These are phyloP conservation scores for Sclerotiophoma versabilis DNA, from an alignment of 2,329 filamentous ascomycete species.

Conservation along the genomic window DNA sequence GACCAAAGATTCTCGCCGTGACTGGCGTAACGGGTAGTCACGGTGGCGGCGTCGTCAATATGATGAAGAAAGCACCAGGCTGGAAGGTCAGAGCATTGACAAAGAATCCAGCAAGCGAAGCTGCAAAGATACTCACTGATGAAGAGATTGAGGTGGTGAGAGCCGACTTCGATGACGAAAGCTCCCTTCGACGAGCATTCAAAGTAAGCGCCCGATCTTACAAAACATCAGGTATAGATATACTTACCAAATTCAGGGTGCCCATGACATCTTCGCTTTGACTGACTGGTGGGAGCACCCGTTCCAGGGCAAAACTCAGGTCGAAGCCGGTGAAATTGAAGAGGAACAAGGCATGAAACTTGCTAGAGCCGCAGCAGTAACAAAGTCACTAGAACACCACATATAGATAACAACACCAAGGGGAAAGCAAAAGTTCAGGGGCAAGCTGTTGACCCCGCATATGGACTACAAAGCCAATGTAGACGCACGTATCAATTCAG, in stretches of 20 bases:
- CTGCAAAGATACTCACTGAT: conserved; percentile 28
- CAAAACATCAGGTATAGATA: neutral
- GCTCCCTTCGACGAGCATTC: conserved; percentile 28
- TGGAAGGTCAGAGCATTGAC: conserved; percentile 37
- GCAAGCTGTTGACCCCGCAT: conserved; percentile 49
- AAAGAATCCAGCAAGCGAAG: conserved; percentile 26
- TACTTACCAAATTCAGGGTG: conserved; percentile 14
- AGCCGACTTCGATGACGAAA: conserved; percentile 31
- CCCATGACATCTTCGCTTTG: conserved; percentile 47
- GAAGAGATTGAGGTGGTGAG: conserved; percentile 32
- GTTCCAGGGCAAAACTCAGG: conserved; percentile 36
- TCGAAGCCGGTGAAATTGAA: conserved; percentile 50
- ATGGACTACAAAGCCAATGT: conserved; percentile 54
- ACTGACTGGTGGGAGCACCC: conserved; percentile 53
- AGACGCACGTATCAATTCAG: conserved; percentile 51
- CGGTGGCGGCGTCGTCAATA: conserved; percentile 35
- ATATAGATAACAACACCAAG: conserved; percentile 57
- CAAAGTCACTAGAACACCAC: conserved; percentile 52
- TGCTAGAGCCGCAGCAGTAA: conserved; percentile 51
- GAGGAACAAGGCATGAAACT: conserved; percentile 52
- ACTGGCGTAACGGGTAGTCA: conserved; percentile 40
- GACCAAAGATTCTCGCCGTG: conserved; percentile 33
- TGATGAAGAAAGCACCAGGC: conserved; percentile 31
- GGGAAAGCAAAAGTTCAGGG: conserved; percentile 38
- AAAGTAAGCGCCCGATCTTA: neutral